phyloP scores from a whole-genome alignment of 306 rosid genomes.

The Lupinus albus region DNA sequence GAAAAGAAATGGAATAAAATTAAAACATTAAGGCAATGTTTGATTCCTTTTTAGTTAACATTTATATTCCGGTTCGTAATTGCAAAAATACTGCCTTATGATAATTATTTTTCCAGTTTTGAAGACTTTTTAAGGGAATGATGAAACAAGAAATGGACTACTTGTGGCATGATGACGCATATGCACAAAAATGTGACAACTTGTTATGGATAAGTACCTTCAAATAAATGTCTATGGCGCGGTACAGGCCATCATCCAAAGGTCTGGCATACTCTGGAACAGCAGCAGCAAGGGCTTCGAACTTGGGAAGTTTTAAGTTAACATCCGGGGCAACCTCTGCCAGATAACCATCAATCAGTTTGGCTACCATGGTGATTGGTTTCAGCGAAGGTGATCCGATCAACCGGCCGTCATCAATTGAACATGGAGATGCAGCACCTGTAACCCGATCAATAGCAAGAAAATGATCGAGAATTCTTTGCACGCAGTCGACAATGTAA shows the following conservation, averaged over 20 bases:
- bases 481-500: slow-evolving; percentile 91
- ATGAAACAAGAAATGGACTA: not conserved
- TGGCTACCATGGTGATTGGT: slow-evolving; percentile 91
- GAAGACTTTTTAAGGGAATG: not conserved
- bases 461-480: slow-evolving; percentile 86
- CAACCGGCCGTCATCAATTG: slow-evolving; percentile 73
- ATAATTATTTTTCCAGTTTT: not conserved
- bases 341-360: slow-evolving; percentile 91
- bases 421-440: slow-evolving; percentile 82
- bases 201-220: slow-evolving; percentile 60
- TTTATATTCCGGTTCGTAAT: too few species aligned
- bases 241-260: slow-evolving; percentile 94
- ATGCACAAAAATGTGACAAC: not conserved
- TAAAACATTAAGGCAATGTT: not conserved
- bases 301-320: slow-evolving; percentile 84
- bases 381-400: slow-evolving; percentile 93
- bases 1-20: slow-evolving; percentile 10
- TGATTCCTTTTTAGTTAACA: too few species aligned
- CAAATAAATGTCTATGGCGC: slow-evolving; percentile 88
- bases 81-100: too few species aligned
- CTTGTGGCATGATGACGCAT: not conserved
- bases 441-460: slow-evolving; percentile 75
- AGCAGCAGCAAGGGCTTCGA: slow-evolving; percentile 90
- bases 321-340: slow-evolving; percentile 99
- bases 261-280: slow-evolving; percentile 97